A percentile compares a stretch with the other conserved stretches of the same genome.
These are phyloP conservation scores for Begonia fuchsioides DNA, from an alignment of 306 rosid genomes.

Conservation along the genomic window DNA sequence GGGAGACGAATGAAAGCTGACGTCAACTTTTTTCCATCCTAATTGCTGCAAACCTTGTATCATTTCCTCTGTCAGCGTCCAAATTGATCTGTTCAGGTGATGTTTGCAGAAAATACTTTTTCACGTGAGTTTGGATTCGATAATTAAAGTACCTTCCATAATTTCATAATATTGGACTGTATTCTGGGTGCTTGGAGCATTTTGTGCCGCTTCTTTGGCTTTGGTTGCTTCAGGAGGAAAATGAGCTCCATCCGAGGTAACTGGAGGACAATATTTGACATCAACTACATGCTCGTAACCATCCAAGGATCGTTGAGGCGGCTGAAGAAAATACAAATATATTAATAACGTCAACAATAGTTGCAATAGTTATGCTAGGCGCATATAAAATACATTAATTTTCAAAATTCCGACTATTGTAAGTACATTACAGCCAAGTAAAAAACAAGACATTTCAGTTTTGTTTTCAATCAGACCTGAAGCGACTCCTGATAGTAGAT, in stretches of 20 bases:
- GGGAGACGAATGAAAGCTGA: conserved; percentile 76
- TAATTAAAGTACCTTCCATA: conserved; percentile 51
- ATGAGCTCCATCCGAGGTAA: conserved; percentile 61
- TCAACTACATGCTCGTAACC: conserved; percentile 90
- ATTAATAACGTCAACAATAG: no score
- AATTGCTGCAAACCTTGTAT: conserved; percentile 65
- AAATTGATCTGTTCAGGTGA: background rate
- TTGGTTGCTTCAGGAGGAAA: conserved; percentile 68
- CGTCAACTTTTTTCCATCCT: conserved; percentile 90
- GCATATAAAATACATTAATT: no score
- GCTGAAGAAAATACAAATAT: conserved; percentile 18
- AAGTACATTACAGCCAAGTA: no score
- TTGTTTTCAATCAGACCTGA: no score
- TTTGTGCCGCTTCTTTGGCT: conserved; percentile 88
- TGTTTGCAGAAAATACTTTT: conserved; percentile 1
- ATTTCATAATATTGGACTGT: conserved; percentile 84
- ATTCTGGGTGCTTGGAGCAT: conserved; percentile 40
- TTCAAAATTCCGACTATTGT: no score
- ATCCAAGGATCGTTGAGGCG: conserved; percentile 67
- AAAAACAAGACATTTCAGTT: no score
- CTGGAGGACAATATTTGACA: conserved; percentile 60
- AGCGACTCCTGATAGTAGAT: no score
- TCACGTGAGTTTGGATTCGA: background rate
- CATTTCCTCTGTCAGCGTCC: conserved; percentile 64
- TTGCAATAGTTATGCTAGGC: no score